phyloP scores from a whole-genome alignment of 352 stramenopile genomes.

The Pythium sp. region DNA sequence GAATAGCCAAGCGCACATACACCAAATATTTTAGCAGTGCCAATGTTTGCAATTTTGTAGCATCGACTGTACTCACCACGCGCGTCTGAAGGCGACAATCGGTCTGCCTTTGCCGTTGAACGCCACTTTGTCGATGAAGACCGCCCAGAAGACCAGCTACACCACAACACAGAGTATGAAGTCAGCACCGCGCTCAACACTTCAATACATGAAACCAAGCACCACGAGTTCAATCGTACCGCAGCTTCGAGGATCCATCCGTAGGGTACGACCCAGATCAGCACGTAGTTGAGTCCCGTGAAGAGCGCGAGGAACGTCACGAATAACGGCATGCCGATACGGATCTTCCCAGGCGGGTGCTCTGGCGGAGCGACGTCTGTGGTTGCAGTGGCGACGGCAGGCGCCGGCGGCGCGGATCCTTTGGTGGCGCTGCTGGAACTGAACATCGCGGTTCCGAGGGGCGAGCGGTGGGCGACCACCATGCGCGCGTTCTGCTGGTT shows the following conservation, averaged over 20 bases:
- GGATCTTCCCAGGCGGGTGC: conserved; percentile 9
- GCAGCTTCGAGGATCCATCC: conserved; percentile 24
- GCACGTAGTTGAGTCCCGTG: conserved; percentile 25
- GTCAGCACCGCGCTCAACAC: background rate
- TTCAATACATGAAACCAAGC: background rate
- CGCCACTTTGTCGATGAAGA: conserved; percentile 31
- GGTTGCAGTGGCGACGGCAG: background rate
- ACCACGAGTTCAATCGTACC: conserved; percentile 7
- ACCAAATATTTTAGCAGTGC: too few relatives aligned
- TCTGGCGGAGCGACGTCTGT: too few relatives aligned
- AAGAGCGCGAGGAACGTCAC: conserved; percentile 21
- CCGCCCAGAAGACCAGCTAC: conserved; percentile 32
- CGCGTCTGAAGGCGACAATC: conserved; percentile 26
- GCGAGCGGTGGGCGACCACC: conserved; percentile 4
- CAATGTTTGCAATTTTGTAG: background rate
- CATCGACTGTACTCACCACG: conserved; percentile 19
- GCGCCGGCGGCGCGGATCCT: background rate
- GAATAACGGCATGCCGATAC: conserved; percentile 3
- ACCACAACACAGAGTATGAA: background rate
- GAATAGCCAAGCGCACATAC: background rate
- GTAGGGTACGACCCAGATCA: conserved; percentile 26
- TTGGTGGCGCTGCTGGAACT: background rate
- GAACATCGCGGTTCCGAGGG: background rate
- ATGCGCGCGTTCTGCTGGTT: conserved; percentile 1
- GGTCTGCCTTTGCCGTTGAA: conserved; percentile 42